Evolutionary conservation across 1,139 yeast species (phyloP), one percentile per base, ranked within the genome.

Genomic region (Arxiozyma bovina): DNA sequence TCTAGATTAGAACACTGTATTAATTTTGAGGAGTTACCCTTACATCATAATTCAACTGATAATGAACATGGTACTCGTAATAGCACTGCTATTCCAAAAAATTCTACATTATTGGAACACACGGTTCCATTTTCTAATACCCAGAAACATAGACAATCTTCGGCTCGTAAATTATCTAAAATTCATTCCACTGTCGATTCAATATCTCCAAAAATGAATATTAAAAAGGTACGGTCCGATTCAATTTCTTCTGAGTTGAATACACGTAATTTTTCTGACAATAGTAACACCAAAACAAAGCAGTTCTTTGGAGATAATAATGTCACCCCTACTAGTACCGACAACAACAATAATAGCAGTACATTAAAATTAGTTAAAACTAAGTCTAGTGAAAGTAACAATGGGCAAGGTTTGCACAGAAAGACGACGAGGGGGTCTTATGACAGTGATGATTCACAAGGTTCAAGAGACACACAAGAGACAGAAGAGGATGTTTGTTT

Each of bases 401-500:
- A 48, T 40, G 50, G n/a, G 4, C 47, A 50, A 15, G 49, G 42
- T 17, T 17, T 54, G 51, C 60, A 60, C 48, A 58, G 60, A 27
- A 48, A 58, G 25, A 56, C 55, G 17, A 65, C 72, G 4, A 65
- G 72, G 51, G 68, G 71, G 2, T 72, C 75, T 4, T 65, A 66
- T 64, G 88, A 83, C 63, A 78, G 82, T 59, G 91, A 85, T 59
- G 86, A 80, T 62, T 85, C 91, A 1, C 87, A 82, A 62, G 87
- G 83, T 1, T 82, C 87, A 12, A 76, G 89, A 60, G 79, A 83
- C 23, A 82, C 89, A 1, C 89, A 85, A 63, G 95, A 87, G 67
- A 89, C 96, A 0, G 98, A 91, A 67, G 97, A 91, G 68, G 98
- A 93, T 77, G 99, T 93, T 49, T 93, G 98, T 75, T 90, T 91